Evolutionary conservation across 164 flowering plant genomes (phyloP), one percentile per base, ranked within the genome.

Genomic region (Magnolia officinalis): DNA sequence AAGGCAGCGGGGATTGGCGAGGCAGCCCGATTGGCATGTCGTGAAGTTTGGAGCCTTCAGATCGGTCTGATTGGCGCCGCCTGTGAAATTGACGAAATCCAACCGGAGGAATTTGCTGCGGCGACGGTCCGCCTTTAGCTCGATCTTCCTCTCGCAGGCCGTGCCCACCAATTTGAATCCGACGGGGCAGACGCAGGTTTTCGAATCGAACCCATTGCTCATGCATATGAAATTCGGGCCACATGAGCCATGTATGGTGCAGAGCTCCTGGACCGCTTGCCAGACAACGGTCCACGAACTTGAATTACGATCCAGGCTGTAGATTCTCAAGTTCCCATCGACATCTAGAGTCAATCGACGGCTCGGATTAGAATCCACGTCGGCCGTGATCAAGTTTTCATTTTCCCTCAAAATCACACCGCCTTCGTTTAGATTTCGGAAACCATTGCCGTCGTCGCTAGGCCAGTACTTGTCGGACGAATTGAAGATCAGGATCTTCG

Each of bases 261-360:
- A 91, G 0, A 79, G 16, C 26, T 89, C 87, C 63, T 75, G 80
- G 5, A 83, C 45, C 1, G 91, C 90, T 71, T 78, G 82, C 91
- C 92, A 92, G 29, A 81, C 90, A 11, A 81, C 70, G 0, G 26
- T 51, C 97, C 95, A 92, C 2, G 63, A 14, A 3, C 74, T 59
- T 26, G 2, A n/a, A 20, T 19, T 67, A 0, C 55, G 18, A 71
- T 87, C 82, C 50, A 72, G 85, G 67, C 91, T 87, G 78, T 85
- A 86, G 31, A 87, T n/a, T 50, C 86, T 80, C 6, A 92, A 81
- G 72, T 89, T 89, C 23, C 97, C 95, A 70, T 91, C 90, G 5
- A 85, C 78, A 69, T 82, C 92, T 0, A 92, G 83, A 0, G 78
- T 88, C 63, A 92, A 70, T 74, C 91, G 77, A 11, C 92, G 79